Percentiles rank a stretch among this genome's conserved stretches.
These are phyloP conservation scores for Filobasidium floriforme DNA, from an alignment of 768 basidiomycete genomes.

Conservation along the genomic window DNA sequence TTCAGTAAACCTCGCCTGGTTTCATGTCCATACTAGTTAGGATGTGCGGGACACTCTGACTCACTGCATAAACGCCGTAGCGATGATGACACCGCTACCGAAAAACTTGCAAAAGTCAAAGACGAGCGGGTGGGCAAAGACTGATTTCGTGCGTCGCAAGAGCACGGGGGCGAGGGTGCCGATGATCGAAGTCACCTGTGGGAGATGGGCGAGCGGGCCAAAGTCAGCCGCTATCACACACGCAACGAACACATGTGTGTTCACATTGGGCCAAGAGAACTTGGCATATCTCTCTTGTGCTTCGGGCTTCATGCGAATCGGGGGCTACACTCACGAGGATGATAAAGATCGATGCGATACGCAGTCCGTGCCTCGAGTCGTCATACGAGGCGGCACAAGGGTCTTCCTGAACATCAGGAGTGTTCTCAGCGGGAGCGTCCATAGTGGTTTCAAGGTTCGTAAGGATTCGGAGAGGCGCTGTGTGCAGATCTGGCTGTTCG, in stretches of 20 bases:
- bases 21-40: neutral
- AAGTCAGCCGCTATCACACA: too few relatives aligned
- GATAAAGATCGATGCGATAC: conserved; percentile 43
- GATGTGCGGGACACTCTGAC: neutral
- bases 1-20: neutral
- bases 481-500: too few relatives aligned
- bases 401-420: conserved; percentile 21
- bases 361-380: conserved; percentile 25
- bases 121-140: conserved; percentile 52
- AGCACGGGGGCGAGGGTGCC: conserved; percentile 38
- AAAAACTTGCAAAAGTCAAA: conserved; percentile 86
- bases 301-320: neutral
- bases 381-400: conserved; percentile 31
- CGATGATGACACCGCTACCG: conserved; percentile 71
- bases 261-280: too few relatives aligned
- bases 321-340: conserved; percentile 42
- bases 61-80: conserved; percentile 60
- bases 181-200: conserved; percentile 38
- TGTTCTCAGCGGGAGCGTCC: conserved; percentile 19
- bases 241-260: too few relatives aligned
- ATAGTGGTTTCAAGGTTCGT: conserved; percentile 1
- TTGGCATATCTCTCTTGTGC: too few relatives aligned
- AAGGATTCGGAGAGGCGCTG: too few relatives aligned
- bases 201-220: neutral
- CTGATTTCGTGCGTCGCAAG: conserved; percentile 25